Evolutionary conservation across 1,284 basidiomycete genomes (phyloP).

Genomic region (Apiotrichum veenhuisii): DNA sequence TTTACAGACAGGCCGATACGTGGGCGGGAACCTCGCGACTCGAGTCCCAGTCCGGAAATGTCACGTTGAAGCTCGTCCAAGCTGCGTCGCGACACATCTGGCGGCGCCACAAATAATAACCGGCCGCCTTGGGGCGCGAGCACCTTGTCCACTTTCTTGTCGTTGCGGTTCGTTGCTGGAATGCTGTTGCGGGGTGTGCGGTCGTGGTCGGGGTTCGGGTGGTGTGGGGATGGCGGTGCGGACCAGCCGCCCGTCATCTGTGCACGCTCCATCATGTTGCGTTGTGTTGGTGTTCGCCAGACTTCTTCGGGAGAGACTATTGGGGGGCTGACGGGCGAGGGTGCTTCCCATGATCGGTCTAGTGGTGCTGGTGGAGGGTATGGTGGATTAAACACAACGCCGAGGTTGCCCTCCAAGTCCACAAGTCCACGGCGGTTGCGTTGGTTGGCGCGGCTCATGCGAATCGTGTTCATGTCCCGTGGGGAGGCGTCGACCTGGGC

Average conservation of each 20-base stretch:
- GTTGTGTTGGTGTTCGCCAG: slow-evolving; percentile 11
- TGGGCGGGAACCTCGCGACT: background rate
- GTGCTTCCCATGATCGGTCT: slow-evolving; percentile 6
- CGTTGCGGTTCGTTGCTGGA: background rate
- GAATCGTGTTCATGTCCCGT: background rate
- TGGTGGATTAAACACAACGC: slow-evolving; percentile 9
- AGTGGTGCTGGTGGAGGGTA: slow-evolving; percentile 16
- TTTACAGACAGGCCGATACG: slow-evolving; percentile 4
- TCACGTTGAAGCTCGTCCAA: slow-evolving; percentile 20
- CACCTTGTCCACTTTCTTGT: background rate
- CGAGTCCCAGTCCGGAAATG: slow-evolving; percentile 2
- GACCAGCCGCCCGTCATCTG: background rate
- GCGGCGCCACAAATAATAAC: slow-evolving; percentile 19
- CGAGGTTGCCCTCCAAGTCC: slow-evolving; percentile 14
- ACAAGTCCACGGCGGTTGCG: slow-evolving; percentile 1
- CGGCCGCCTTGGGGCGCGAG: background rate
- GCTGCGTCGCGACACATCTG: slow-evolving; percentile 13
- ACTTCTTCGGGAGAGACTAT: background rate
- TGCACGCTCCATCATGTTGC: background rate
- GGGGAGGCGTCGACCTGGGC: background rate
- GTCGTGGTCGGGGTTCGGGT: slow-evolving; percentile 5
- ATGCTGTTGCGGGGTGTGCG: slow-evolving; percentile 13
- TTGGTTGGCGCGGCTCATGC: background rate
- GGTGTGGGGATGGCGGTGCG: background rate
- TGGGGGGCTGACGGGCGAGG: background rate